These are phyloP conservation scores for Mallotus repandus DNA, from an alignment of 441 rosid species.

Conservation along the genomic window DNA sequence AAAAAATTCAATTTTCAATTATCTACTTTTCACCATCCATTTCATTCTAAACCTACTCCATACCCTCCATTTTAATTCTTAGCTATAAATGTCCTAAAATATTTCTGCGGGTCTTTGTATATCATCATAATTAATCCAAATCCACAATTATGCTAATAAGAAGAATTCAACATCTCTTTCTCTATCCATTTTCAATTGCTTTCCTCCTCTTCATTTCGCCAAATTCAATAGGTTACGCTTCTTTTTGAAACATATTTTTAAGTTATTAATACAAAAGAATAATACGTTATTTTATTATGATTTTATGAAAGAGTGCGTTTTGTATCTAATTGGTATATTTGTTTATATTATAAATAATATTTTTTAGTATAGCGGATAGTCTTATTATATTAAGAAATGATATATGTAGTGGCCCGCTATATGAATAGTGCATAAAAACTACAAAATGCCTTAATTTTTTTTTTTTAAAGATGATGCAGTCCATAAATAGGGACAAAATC, in stretches of 20 bases:
- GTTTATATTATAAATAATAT: too few species aligned
- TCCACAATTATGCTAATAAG: not conserved
- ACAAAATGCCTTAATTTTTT: too few species aligned
- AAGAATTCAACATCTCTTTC: not conserved
- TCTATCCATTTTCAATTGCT: not conserved
- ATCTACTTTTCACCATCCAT: not conserved
- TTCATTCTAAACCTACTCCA: not conserved
- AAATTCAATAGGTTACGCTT: not conserved
- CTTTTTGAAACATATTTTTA: not conserved
- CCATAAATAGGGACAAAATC: too few species aligned
- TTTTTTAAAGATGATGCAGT: too few species aligned
- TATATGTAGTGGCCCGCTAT: too few species aligned
- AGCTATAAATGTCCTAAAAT: not conserved
- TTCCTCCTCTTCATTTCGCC: constrained; percentile 10
- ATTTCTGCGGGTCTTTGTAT: not conserved
- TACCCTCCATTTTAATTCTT: not conserved
- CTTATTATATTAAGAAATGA: too few species aligned
- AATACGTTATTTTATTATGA: too few species aligned
- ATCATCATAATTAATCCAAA: too few species aligned
- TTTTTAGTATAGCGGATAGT: too few species aligned
- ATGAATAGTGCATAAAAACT: too few species aligned
- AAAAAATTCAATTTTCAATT: not conserved
- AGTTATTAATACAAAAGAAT: not conserved
- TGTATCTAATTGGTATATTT: too few species aligned
- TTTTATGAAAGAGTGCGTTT: too few species aligned